phyloP scores from a whole-genome alignment of 2,329 filamentous ascomycete species.

The Pseudogymnoascus sp. region DNA sequence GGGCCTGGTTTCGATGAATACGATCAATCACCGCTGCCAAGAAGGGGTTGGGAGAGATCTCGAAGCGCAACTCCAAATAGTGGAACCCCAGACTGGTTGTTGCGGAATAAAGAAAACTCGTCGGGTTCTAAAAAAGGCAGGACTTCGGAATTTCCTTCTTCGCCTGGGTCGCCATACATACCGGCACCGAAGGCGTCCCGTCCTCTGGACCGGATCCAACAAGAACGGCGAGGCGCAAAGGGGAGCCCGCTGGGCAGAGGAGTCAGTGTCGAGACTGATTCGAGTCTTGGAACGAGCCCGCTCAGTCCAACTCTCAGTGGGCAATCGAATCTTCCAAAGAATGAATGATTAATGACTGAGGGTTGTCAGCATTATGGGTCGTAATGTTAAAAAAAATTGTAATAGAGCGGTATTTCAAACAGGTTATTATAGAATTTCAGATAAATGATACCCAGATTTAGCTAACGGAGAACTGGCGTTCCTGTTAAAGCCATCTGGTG shows the following conservation, averaged over 20 bases:
- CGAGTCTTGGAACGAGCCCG: constrained; percentile 25
- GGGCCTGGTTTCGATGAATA: background rate
- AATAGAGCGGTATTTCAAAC: background rate
- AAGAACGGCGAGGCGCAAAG: constrained; percentile 11
- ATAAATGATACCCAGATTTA: background rate
- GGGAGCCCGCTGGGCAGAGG: constrained; percentile 25
- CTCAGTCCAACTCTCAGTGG: constrained; percentile 17
- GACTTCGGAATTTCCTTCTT: constrained; percentile 9
- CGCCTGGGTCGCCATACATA: constrained; percentile 22
- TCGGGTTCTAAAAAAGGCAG: constrained; percentile 12
- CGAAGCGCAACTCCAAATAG: background rate
- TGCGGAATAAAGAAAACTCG: constrained; percentile 15
- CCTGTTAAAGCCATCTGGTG: background rate
- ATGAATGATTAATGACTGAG: background rate
- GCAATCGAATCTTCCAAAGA: background rate
- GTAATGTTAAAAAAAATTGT: no score
- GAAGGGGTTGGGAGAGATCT: background rate
- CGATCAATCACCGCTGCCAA: background rate
- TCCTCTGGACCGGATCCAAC: constrained; percentile 21
- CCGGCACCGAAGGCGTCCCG: constrained; percentile 18
- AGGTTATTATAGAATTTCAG: background rate
- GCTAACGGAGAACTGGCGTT: background rate
- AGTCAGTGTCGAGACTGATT: constrained; percentile 24
- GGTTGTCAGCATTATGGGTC: no score
- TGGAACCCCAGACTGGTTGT: constrained; percentile 4